Conservation (phyloP, 2,329 filamentous ascomycete genomes). For the Talaromyces sp. region DNA sequence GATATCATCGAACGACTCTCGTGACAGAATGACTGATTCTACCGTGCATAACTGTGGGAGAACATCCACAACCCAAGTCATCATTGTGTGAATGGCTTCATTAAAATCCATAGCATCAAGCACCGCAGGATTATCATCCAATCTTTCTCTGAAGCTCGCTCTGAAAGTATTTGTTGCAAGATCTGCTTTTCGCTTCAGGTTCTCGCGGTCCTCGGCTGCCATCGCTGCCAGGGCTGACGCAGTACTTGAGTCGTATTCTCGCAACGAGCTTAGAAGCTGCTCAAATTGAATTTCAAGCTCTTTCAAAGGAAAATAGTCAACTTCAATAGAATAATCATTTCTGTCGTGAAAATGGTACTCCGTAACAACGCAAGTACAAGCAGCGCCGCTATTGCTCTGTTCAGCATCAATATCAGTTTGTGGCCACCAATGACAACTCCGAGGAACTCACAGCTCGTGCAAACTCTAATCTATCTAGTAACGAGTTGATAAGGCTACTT, state of each 20-base stretch:
- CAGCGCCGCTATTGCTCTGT: slow-evolving; percentile 12
- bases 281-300: slow-evolving; percentile 7
- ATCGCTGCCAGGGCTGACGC: neutral
- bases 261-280: slow-evolving; percentile 3
- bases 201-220: neutral
- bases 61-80: slow-evolving; percentile 6
- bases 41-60: neutral
- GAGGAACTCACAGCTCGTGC: slow-evolving; percentile 8
- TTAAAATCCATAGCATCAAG: neutral
- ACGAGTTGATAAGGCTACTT: slow-evolving; percentile 15
- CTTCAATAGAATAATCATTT: slow-evolving; percentile 7
- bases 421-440: neutral
- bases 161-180: slow-evolving; percentile 8
- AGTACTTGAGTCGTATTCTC: neutral
- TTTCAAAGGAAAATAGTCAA: slow-evolving; percentile 10
- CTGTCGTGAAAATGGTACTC: slow-evolving; percentile 14
- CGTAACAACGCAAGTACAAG: slow-evolving; percentile 13
- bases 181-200: slow-evolving; percentile 1
- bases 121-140: neutral
- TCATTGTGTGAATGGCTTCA: slow-evolving; percentile 10
- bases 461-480: slow-evolving; percentile 11
- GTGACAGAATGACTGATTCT: neutral
- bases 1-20: slow-evolving; percentile 8
- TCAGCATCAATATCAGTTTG: slow-evolving; percentile 1
- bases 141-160: slow-evolving; percentile 8